These are phyloP conservation scores for Pyrus betulifolia DNA, from an alignment of 306 rosid species.

Conservation along the genomic window DNA sequence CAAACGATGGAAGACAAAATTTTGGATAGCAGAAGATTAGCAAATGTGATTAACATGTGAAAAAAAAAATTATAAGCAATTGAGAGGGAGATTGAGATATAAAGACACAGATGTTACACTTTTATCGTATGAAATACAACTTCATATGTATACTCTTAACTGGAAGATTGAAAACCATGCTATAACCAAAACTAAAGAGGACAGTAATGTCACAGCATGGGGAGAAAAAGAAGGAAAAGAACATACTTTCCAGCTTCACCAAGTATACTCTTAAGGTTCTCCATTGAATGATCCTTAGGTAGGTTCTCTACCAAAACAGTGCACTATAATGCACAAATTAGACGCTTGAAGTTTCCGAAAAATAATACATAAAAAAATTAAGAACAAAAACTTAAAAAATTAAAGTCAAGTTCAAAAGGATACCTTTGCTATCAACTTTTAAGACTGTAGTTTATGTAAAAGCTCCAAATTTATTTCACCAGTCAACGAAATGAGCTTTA, in stretches of 20 bases:
- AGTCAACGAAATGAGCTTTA: no score
- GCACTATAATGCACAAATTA: constrained; percentile 54
- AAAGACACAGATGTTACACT: no score
- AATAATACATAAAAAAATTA: background rate
- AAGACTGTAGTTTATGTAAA: no score
- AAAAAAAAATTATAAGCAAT: no score
- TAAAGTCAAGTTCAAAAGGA: constrained; percentile 11
- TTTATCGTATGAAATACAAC: no score
- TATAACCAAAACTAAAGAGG: constrained; percentile 8
- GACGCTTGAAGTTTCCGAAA: constrained; percentile 12
- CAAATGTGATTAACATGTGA: no score
- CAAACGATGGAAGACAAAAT: no score
- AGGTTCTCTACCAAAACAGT: constrained; percentile 94
- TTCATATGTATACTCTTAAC: constrained; percentile 3
- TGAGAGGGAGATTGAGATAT: no score
- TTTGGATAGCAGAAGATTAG: no score
- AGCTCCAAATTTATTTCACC: no score
- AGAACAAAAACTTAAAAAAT: no score
- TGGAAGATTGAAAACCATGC: constrained; percentile 27
- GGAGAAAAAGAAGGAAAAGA: constrained; percentile 1
- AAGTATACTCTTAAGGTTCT: constrained; percentile 63
- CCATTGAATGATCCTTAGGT: constrained; percentile 74
- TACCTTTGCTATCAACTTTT: constrained; percentile 41
- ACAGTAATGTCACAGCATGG: background rate
- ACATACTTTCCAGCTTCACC: constrained; percentile 79